Base-by-base conservation (phyloP, 257 asterid genomes). In the Jacaranda mimosifolia region DNA sequence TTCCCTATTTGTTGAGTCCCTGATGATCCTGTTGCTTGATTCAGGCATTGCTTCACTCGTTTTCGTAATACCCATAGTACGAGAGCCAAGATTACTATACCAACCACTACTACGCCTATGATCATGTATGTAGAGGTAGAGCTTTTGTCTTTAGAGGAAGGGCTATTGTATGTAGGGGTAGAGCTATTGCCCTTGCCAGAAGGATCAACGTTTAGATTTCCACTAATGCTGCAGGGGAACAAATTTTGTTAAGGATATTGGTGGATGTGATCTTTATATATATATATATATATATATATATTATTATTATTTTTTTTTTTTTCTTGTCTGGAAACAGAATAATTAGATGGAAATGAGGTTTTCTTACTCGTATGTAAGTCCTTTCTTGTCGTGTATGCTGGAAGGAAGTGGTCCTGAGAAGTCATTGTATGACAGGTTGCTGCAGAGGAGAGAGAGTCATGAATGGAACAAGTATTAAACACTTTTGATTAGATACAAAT, bases 101-200 rank as follows among this genome's bases (percentile, higher is more conserved):
- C 17, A 18, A 63, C 56, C 67, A 63, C 82, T 39, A 77, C 71
- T 19, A 78, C 73, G 64, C 77, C 77, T 49, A 78, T 51, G 40
- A 63, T 70, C 42, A 51, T 21, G 73, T 6, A 6, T 42, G 46
- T 42, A 1, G 46, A 42, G 46, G 6, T 6, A 5, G 46, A 42
- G 67, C 60, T 48, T 17, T 77, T 42, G 9, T 6, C 9, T 42
- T 42, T 9, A 42, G 46, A 42, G 7, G 46, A 7, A 42, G 46
- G 9, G 46, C 9, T 26, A 26, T 26, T 26, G 32, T 26, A 0
- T 26, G 32, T 42, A 5, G 46, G 9, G 46, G 46, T 42, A 14
- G 82, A 49, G 57, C 67, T 62, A 26, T 74, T 60, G 10, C 32
- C 7, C 67, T 70, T 70, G 21, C 17, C 9, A 40, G 26, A 35